Percentiles rank a stretch among this genome's conserved stretches.
These are phyloP conservation scores for Triticum turgidum DNA, from an alignment of 176 grass and related monocot genomes.

Conservation along the genomic window DNA sequence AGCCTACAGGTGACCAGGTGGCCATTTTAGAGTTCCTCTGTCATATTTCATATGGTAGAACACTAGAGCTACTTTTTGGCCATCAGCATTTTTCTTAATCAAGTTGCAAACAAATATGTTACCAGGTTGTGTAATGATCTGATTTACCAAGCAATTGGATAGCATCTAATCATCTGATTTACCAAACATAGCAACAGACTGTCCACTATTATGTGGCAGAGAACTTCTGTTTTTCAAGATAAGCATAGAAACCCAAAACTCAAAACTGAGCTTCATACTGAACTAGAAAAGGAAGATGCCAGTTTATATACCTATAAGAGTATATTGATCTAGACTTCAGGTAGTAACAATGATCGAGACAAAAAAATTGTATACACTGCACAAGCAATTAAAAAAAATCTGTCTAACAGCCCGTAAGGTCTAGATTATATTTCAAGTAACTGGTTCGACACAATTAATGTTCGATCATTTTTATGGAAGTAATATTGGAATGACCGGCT, in stretches of 20 bases:
- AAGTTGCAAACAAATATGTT: neutral
- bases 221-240: neutral
- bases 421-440: neutral
- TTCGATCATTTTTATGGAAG: neutral
- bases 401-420: neutral
- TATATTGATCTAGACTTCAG: neutral
- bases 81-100: neutral
- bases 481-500: neutral
- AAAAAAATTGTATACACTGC: neutral
- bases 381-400: neutral
- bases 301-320: neutral
- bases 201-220: neutral
- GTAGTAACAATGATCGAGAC: neutral
- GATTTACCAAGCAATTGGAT: neutral
- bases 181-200: neutral
- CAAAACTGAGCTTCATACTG: neutral
- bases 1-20: neutral
- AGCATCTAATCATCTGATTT: neutral
- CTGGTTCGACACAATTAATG: neutral
- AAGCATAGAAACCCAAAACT: neutral
- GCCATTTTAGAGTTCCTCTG: neutral
- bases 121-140: neutral
- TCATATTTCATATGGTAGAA: neutral
- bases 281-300: neutral
- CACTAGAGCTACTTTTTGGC: neutral